Evolutionary conservation across 495 filamentous ascomycete species (phyloP).

Genomic region (Talaromyces stipitatus): DNA sequence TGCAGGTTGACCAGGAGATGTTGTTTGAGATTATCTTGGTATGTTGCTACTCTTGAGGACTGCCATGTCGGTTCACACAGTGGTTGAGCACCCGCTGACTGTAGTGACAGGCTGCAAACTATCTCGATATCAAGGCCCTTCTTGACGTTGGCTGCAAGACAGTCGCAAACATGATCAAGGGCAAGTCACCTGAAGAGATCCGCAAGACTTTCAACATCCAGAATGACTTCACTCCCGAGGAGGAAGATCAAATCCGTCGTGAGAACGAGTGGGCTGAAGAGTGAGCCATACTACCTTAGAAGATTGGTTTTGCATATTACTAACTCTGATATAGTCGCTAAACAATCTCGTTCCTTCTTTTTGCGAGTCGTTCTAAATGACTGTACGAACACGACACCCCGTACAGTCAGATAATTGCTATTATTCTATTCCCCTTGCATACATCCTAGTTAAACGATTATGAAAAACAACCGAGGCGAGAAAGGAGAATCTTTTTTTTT

Average conservation of each 20-base stretch:
- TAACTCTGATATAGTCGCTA: conserved; percentile 24
- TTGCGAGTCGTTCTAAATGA: conserved; percentile 6
- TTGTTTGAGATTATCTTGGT: conserved; percentile 98
- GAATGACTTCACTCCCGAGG: conserved; percentile 69
- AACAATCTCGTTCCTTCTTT: conserved; percentile 9
- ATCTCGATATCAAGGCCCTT: conserved; percentile 63
- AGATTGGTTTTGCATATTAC: conserved; percentile 9
- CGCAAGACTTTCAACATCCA: conserved; percentile 71
- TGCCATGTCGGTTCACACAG: background rate
- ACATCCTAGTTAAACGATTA: background rate
- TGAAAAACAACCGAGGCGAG: background rate
- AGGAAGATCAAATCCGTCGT: conserved; percentile 63
- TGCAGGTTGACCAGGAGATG: conserved; percentile 99
- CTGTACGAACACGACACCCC: background rate
- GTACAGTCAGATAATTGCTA: background rate
- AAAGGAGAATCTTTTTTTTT: background rate
- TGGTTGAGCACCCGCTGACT: background rate
- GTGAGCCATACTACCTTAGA: conserved; percentile 22
- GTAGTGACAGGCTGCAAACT: conserved; percentile 52
- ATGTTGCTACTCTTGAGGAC: conserved; percentile 24
- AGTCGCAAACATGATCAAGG: conserved; percentile 68
- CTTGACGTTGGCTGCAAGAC: conserved; percentile 63
- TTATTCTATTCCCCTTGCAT: background rate
- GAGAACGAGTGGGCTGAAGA: conserved; percentile 73
- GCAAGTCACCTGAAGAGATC: conserved; percentile 66